phyloP scores from a whole-genome alignment of 768 basidiomycete genomes.

The Suillus subalutaceus region DNA sequence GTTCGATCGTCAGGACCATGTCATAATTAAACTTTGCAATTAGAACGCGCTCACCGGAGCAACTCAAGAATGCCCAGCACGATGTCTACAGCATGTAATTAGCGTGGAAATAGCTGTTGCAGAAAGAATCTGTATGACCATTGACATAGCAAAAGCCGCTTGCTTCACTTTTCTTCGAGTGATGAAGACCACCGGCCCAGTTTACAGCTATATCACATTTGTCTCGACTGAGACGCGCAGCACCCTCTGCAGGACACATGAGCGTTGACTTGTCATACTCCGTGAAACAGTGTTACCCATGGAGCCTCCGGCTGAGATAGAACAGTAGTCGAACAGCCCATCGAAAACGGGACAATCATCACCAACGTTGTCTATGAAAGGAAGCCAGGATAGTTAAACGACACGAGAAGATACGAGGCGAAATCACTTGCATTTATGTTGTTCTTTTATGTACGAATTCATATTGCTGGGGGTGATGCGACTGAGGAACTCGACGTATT shows the following conservation, averaged over 20 bases:
- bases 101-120: not conserved
- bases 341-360: slow-evolving; percentile 99
- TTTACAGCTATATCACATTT: slow-evolving; percentile 99
- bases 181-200: slow-evolving; percentile 98
- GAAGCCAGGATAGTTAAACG: slow-evolving; percentile 4
- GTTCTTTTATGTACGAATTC: slow-evolving; percentile 90
- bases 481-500: slow-evolving; percentile 96
- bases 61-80: slow-evolving; percentile 96
- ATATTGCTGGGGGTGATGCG: slow-evolving; percentile 95
- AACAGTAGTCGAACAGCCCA: slow-evolving; percentile 97
- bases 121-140: slow-evolving; percentile 47
- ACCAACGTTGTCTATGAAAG: slow-evolving; percentile 83
- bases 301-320: slow-evolving; percentile 98
- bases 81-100: slow-evolving; percentile 64
- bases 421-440: slow-evolving; percentile 82
- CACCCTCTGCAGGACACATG: slow-evolving; percentile 72
- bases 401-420: not conserved
- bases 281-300: slow-evolving; percentile 71
- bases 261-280: slow-evolving; percentile 3
- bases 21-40: slow-evolving; percentile 2
- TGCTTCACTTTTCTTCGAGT: slow-evolving; percentile 98
- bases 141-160: slow-evolving; percentile 99
- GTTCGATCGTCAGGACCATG: not conserved
- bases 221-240: slow-evolving; percentile 90
- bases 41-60: slow-evolving; percentile 57